These are phyloP conservation scores for Yarrowia bubula DNA, from an alignment of 805 yeast species.

Conservation along the genomic window DNA sequence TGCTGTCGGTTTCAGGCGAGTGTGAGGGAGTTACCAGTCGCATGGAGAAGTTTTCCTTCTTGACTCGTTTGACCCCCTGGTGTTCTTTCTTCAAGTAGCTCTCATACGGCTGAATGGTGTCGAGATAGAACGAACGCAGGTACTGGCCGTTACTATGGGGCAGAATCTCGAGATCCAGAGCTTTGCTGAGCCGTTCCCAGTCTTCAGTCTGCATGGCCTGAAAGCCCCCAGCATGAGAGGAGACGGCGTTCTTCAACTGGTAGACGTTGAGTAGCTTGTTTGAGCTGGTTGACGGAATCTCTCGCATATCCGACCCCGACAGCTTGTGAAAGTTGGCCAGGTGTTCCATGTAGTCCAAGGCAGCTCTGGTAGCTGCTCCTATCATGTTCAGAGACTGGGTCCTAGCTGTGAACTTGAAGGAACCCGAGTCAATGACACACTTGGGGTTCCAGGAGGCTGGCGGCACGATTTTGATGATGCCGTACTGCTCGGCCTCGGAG, in stretches of 20 bases:
- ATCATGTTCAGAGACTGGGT: conserved; percentile 40
- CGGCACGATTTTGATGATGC: conserved; percentile 73
- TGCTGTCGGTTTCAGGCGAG: conserved; percentile 10
- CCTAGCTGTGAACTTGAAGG: conserved; percentile 39
- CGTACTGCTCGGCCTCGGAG: conserved; percentile 56
- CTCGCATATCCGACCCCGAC: conserved; percentile 32
- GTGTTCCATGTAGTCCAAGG: conserved; percentile 39
- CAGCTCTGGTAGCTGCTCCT: conserved; percentile 40
- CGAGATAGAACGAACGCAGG: conserved; percentile 12
- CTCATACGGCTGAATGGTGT: conserved; percentile 35
- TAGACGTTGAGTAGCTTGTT: conserved; percentile 36
- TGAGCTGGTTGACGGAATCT: conserved; percentile 34
- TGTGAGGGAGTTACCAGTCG: conserved; percentile 9
- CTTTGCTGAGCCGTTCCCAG: conserved; percentile 14
- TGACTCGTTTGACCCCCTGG: neutral
- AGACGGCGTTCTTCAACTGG: conserved; percentile 36
- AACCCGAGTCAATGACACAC: conserved; percentile 39
- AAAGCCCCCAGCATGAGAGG: conserved; percentile 31
- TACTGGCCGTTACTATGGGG: conserved; percentile 19
- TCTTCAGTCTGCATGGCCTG: neutral
- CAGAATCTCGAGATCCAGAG: conserved; percentile 10
- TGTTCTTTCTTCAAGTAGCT: conserved; percentile 29
- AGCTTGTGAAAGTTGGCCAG: conserved; percentile 39
- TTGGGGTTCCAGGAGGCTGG: conserved; percentile 50
- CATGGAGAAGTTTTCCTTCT: conserved; percentile 16